Base-by-base conservation (phyloP, 176 grass and related monocot genomes). In the Oryza nivara region DNA sequence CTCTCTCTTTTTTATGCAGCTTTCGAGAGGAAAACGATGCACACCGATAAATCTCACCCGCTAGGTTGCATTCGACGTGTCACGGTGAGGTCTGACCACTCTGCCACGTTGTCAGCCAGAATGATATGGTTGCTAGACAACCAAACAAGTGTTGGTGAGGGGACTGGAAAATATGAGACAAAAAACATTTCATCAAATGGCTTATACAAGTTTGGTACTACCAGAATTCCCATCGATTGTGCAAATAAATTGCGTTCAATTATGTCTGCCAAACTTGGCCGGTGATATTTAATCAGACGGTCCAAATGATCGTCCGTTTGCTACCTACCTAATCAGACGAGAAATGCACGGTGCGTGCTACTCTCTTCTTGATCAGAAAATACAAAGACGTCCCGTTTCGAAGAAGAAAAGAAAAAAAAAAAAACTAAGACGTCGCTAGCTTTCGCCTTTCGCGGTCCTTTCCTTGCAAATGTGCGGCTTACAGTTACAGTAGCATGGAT, bases 21-120 rank as follows among this genome's bases (percentile, higher is more conserved):
- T 65, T 54, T 73, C 56, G 5, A 49, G 11, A 61, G 15, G 38
- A 80, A 80, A 88, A 72, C 8, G 32, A 84, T 58, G 43, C 41
- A 40, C 45, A 68, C 9, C 20, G 20, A 44, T 52, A 68, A 73
- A 67, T 76, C 68, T 67, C 68, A 46, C 68, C 32, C 60, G 65
- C 36, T 70, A 45, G 26, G 40, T 60, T 63, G 72, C 72, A 40
- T 32, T 54, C 11, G 71, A 81, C 87, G 76, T 85, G 76, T 80
- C 81, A 35, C 70, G 12, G 26, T 69, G 70, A 64, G 46, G 32
- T 76, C 52, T 77, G 68, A 70, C 64, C 65, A 75, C 28, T 30
- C 16, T 64, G 76, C 71, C 82, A 85, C 30, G 51, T 46, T 79
- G 22, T 44, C 11, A 12, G 11, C 44, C 35, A 3, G 67, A 8